A percentile compares a stretch with the other conserved stretches of the same genome.
Conservation (phyloP, 495 filamentous ascomycete species). For the Penicillium steckii region DNA sequence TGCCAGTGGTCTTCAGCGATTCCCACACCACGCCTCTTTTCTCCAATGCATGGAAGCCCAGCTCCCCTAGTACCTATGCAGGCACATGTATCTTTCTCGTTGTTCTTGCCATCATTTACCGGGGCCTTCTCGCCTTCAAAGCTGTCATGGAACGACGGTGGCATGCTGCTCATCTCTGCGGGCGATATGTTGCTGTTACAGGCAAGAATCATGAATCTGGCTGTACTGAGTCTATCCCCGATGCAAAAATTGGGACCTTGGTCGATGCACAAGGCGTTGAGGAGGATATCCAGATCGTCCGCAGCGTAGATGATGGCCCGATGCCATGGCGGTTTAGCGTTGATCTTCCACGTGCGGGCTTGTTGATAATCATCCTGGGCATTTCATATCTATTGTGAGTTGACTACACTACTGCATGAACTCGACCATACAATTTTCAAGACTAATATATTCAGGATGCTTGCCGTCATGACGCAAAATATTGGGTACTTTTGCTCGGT, state of each 20-base stretch:
- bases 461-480: conserved; percentile 98
- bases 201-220: conserved; percentile 59
- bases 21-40: conserved; percentile 68
- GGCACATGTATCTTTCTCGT: conserved; percentile 88
- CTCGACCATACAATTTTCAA: too few relatives aligned
- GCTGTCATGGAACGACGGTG: conserved; percentile 53
- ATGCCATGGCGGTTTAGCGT: conserved; percentile 75
- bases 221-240: conserved; percentile 49
- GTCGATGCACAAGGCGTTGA: conserved; percentile 68
- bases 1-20: conserved; percentile 52
- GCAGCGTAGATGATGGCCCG: conserved; percentile 40
- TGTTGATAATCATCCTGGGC: conserved; percentile 68
- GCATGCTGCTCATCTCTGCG: conserved; percentile 63
- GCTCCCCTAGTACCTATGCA: conserved; percentile 65
- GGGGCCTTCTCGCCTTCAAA: conserved; percentile 67
- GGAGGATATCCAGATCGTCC: conserved; percentile 70
- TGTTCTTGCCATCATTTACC: conserved; percentile 64
- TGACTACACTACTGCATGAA: not conserved
- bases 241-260: conserved; percentile 57
- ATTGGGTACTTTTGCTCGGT: conserved; percentile 93
- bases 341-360: conserved; percentile 68
- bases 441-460: conserved; percentile 61
- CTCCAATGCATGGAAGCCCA: conserved; percentile 71
- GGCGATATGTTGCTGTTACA: conserved; percentile 72
- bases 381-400: conserved; percentile 87